These are phyloP conservation scores for Chloris gayana DNA, from an alignment of 176 grass and related monocot genomes.

Conservation along the genomic window DNA sequence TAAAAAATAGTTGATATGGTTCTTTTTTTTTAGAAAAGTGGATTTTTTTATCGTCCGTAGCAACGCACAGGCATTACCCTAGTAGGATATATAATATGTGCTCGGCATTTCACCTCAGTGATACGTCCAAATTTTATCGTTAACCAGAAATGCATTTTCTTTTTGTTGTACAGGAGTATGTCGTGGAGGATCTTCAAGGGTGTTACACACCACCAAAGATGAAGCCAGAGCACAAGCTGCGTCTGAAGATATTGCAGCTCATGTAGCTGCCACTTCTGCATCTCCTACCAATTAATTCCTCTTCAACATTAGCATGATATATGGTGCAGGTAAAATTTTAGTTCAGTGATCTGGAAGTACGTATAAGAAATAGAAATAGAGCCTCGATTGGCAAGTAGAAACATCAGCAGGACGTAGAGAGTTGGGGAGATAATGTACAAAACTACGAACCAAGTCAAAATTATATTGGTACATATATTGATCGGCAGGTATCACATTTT, in stretches of 20 bases:
- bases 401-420: too few relatives aligned
- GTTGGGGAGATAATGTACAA: too few relatives aligned
- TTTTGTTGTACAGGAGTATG: conserved; percentile 55
- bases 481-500: too few relatives aligned
- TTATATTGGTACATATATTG: too few relatives aligned
- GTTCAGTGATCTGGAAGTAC: not conserved
- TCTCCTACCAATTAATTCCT: too few relatives aligned
- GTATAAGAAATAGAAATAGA: not conserved
- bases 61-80: too few relatives aligned
- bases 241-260: conserved; percentile 63
- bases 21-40: too few relatives aligned
- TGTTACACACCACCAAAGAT: too few relatives aligned
- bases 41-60: too few relatives aligned
- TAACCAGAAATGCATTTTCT: not conserved
- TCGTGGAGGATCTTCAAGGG: conserved; percentile 64
- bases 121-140: not conserved
- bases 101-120: not conserved
- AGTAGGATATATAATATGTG: not conserved
- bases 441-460: too few relatives aligned
- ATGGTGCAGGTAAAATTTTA: not conserved
- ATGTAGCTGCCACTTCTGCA: conserved; percentile 40
- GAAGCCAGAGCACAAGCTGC: conserved; percentile 66
- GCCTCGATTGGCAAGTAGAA: too few relatives aligned
- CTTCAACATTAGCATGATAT: conserved; percentile 6
- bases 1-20: too few relatives aligned